A percentile compares a stretch with the other conserved stretches of the same genome.
phyloP scores from a whole-genome alignment of 208 protist genomes.

The Angomonas ambiguus region DNA sequence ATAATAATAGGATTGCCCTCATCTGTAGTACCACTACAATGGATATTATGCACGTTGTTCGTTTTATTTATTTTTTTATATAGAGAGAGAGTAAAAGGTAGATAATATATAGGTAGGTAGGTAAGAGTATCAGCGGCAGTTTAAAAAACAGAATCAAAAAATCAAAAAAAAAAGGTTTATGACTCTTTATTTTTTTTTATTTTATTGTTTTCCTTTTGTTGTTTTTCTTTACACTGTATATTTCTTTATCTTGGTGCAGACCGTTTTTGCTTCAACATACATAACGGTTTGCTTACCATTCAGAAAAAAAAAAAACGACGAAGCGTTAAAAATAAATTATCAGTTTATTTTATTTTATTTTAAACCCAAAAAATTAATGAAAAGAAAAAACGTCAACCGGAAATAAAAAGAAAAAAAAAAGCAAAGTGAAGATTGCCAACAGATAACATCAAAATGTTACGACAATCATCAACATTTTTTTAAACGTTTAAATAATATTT shows the following conservation, averaged over 20 bases:
- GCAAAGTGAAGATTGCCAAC: not conserved
- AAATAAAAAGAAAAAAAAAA: conserved; percentile 11
- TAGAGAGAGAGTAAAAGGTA: not conserved
- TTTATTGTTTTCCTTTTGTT: conserved; percentile 1
- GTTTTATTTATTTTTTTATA: too few relatives aligned
- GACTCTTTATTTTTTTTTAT: not conserved
- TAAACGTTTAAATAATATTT: not conserved
- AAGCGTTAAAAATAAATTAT: not conserved
- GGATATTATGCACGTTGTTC: too few relatives aligned
- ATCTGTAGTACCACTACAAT: too few relatives aligned
- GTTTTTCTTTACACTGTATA: too few relatives aligned
- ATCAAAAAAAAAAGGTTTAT: not conserved
- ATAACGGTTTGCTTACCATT: not conserved
- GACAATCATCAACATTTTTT: not conserved
- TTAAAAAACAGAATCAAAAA: not conserved
- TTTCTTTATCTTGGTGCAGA: not conserved
- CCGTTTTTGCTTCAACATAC: too few relatives aligned
- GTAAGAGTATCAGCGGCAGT: not conserved
- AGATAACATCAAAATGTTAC: not conserved
- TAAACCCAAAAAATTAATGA: conserved; percentile 5
- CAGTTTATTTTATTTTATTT: conserved; percentile 7
- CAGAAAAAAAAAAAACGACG: not conserved
- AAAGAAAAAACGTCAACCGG: not conserved
- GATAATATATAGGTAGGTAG: not conserved
- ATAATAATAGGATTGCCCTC: too few relatives aligned